phyloP scores from a whole-genome alignment of 2,329 filamentous ascomycete species.

The Aspergillus thermomutatus region DNA sequence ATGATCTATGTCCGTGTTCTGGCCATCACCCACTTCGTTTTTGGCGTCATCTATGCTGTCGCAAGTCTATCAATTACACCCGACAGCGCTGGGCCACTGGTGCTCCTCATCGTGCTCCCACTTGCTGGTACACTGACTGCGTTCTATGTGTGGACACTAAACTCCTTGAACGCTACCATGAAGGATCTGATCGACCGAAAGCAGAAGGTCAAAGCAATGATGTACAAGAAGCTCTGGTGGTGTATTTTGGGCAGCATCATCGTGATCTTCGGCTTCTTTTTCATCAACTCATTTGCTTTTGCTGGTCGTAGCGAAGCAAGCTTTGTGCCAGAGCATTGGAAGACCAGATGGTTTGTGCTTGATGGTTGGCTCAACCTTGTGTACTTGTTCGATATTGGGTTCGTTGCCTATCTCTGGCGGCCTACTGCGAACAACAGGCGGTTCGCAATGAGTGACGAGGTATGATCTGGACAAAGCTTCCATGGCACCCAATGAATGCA shows the following conservation, averaged over 20 bases:
- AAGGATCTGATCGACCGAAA: constrained; percentile 94
- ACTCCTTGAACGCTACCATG: constrained; percentile 89
- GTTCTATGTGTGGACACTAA: constrained; percentile 98
- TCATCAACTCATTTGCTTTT: constrained; percentile 95
- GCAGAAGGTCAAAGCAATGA: constrained; percentile 85
- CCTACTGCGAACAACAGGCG: constrained; percentile 94
- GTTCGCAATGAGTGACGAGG: constrained; percentile 98
- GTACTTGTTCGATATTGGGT: constrained; percentile 88
- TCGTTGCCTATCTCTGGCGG: constrained; percentile 93
- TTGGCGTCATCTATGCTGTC: constrained; percentile 89
- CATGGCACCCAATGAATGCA: not conserved
- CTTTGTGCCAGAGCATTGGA: constrained; percentile 96
- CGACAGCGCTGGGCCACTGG: constrained; percentile 82
- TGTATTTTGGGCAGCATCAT: constrained; percentile 88
- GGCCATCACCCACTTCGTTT: constrained; percentile 88
- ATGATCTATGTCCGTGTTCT: constrained; percentile 94
- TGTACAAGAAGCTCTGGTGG: constrained; percentile 99
- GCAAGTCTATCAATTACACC: constrained; percentile 85
- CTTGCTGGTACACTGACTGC: constrained; percentile 88
- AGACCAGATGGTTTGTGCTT: constrained; percentile 93
- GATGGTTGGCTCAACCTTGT: constrained; percentile 97
- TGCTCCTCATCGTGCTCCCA: constrained; percentile 89
- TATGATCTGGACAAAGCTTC: constrained; percentile 27
- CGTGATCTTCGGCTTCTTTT: constrained; percentile 97
- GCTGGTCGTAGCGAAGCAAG: constrained; percentile 79